phyloP scores from a whole-genome alignment of 73 alveolate genomes.

The Paramecium sonneborni region DNA sequence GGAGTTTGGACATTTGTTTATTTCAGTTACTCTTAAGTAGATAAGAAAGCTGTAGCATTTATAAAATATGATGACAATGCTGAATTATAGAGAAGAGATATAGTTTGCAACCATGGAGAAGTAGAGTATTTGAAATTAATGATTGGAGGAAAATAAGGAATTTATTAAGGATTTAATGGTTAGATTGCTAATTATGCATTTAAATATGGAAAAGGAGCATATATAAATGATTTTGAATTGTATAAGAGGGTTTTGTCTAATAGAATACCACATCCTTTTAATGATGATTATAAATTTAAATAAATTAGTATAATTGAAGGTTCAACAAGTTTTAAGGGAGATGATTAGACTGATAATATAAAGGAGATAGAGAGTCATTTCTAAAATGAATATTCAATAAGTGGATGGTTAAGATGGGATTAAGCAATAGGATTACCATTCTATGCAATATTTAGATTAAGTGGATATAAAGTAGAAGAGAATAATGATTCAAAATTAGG shows the following conservation, averaged over 20 bases:
- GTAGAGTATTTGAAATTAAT: not conserved
- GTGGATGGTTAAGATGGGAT: constrained; percentile 54
- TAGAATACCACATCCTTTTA: not conserved
- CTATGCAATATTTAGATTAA: not conserved
- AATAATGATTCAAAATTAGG: not conserved
- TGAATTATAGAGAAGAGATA: not conserved
- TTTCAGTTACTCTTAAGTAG: not conserved
- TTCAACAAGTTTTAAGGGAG: not conserved
- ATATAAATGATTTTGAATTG: not conserved
- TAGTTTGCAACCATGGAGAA: not conserved
- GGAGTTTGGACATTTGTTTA: constrained; percentile 56
- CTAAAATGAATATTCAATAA: constrained; percentile 2
- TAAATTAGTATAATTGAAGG: not conserved
- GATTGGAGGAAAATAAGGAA: not conserved
- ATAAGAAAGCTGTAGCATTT: not conserved
- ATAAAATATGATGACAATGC: not conserved
- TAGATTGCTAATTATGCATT: constrained; percentile 32
- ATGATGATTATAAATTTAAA: not conserved
- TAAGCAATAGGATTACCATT: not conserved
- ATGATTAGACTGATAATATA: not conserved
- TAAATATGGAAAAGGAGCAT: not conserved
- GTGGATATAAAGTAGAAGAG: not conserved
- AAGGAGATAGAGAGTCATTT: not conserved
- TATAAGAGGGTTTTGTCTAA: not conserved
- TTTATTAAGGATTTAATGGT: constrained; percentile 30